A percentile compares a stretch with the other conserved stretches of the same genome.
These are phyloP conservation scores for Umbilicus rupestris DNA, from an alignment of 164 flowering plant genomes.

Conservation along the genomic window DNA sequence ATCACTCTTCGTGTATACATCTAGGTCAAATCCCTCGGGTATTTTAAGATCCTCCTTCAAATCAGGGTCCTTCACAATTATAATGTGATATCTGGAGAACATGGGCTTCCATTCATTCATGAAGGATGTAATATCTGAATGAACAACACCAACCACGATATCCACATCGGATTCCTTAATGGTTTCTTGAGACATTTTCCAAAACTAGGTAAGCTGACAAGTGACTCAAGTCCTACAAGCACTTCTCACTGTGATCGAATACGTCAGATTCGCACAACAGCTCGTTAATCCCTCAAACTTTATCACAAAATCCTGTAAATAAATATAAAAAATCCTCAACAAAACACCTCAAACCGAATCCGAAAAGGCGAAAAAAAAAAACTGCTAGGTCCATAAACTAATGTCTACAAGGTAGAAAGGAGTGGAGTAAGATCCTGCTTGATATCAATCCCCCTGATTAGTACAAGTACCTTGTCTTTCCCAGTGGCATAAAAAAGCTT, in stretches of 20 bases:
- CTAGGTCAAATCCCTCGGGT: slow-evolving; percentile 60
- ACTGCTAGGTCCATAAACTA: background rate
- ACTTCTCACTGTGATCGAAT: background rate
- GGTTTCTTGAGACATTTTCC: slow-evolving; percentile 44
- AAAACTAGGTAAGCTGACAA: background rate
- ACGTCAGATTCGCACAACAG: slow-evolving; percentile 22
- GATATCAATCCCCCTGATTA: background rate
- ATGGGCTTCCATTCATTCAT: slow-evolving; percentile 68
- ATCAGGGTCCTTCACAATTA: slow-evolving; percentile 76
- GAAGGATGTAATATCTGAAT: slow-evolving; percentile 60
- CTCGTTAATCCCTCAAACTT: background rate
- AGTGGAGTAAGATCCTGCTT: background rate
- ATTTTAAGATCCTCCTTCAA: slow-evolving; percentile 54
- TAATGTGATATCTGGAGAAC: slow-evolving; percentile 67
- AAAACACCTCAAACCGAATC: too few species aligned
- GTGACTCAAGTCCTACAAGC: background rate
- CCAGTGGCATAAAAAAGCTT: slow-evolving; percentile 23
- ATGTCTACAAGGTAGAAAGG: background rate
- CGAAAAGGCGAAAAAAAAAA: background rate
- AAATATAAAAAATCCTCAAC: background rate
- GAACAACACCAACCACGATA: slow-evolving; percentile 75
- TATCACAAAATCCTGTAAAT: background rate
- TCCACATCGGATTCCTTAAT: slow-evolving; percentile 60
- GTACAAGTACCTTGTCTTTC: background rate
- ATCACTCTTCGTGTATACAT: slow-evolving; percentile 57